Evolutionary conservation across 225 moss, liverwort and hornwort species (phyloP).

Genomic region (Ulota crispa): DNA sequence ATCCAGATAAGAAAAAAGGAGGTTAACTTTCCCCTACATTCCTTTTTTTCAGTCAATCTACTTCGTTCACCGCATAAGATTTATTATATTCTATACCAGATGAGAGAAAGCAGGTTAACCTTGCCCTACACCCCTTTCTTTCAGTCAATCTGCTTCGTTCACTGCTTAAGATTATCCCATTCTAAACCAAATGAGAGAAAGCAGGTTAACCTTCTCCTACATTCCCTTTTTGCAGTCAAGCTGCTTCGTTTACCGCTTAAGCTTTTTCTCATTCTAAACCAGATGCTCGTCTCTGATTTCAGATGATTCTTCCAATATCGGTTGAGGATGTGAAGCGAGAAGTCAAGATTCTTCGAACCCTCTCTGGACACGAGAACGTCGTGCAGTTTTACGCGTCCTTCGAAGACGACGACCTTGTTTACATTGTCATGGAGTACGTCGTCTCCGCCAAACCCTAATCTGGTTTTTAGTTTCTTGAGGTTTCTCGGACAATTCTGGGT

Average conservation of each 20-base stretch:
- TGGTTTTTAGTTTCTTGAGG: background rate
- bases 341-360: conserved; percentile 77
- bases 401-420: conserved; percentile 93
- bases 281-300: background rate
- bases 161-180: no score
- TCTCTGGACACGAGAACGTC: conserved; percentile 90
- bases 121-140: no score
- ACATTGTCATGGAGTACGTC: conserved; percentile 93
- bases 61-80: no score
- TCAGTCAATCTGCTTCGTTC: background rate
- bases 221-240: background rate
- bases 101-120: no score
- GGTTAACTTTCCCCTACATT: no score
- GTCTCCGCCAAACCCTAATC: background rate
- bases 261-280: background rate
- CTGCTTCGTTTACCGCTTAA: no score
- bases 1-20: background rate
- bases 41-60: no score
- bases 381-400: conserved; percentile 90
- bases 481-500: background rate
- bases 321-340: conserved; percentile 95
- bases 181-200: no score
- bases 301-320: conserved; percentile 89
- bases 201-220: no score
- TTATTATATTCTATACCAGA: background rate